These are phyloP conservation scores for Warburgia ugandensis DNA, from an alignment of 164 flowering plant species.

Conservation along the genomic window DNA sequence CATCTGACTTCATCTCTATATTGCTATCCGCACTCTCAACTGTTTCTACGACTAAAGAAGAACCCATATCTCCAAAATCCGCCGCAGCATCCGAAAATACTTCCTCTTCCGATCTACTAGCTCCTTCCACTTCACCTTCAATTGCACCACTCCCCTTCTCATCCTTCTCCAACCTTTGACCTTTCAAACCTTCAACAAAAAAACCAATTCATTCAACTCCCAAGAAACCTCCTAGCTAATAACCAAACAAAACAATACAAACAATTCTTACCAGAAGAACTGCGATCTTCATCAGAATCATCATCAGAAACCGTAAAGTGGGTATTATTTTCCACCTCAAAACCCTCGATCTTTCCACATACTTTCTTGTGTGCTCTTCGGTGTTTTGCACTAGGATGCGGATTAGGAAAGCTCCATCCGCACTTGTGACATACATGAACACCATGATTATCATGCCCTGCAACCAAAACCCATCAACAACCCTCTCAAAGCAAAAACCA, in stretches of 20 bases:
- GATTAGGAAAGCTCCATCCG: constrained; percentile 76
- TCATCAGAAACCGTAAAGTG: constrained; percentile 29
- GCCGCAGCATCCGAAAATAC: constrained; percentile 58
- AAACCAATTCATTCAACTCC: background rate
- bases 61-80: constrained; percentile 44
- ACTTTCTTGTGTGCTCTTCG: constrained; percentile 71
- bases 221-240: background rate
- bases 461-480: constrained; percentile 4
- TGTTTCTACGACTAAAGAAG: constrained; percentile 5
- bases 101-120: constrained; percentile 52
- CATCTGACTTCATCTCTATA: background rate
- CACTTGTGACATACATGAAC: constrained; percentile 60
- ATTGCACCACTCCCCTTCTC: constrained; percentile 19
- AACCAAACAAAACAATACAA: too few species aligned
- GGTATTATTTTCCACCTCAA: constrained; percentile 17
- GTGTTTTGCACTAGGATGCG: constrained; percentile 76
- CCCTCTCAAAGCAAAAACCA: background rate
- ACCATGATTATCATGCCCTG: constrained; percentile 47
- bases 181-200: too few species aligned
- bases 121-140: constrained; percentile 12
- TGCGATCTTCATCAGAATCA: constrained; percentile 43
- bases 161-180: too few species aligned
- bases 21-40: too few species aligned
- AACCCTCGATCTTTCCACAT: constrained; percentile 75
- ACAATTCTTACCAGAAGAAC: constrained; percentile 43